phyloP scores from a whole-genome alignment of 2,329 filamentous ascomycete species.

The Aureobasidium subglaciale region DNA sequence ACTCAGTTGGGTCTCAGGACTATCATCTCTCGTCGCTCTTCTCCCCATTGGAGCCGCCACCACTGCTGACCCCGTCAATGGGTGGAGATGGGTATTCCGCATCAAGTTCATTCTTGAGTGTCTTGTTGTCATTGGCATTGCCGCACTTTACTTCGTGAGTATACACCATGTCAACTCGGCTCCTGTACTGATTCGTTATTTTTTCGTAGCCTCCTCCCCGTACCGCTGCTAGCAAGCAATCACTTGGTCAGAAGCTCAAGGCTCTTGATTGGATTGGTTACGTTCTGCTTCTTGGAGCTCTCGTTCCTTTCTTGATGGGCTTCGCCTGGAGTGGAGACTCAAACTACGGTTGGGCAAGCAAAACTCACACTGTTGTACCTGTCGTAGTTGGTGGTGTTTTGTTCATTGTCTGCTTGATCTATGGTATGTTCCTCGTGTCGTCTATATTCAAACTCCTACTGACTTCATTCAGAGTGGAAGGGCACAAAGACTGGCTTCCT shows the following conservation, averaged over 20 bases:
- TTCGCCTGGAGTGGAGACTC: constrained; percentile 10
- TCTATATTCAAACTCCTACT: background rate
- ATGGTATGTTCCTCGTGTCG: background rate
- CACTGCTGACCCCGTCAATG: background rate
- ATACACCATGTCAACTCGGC: rapidly evolving
- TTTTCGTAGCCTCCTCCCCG: background rate
- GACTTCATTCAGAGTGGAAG: constrained; percentile 5
- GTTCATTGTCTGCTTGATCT: constrained; percentile 6
- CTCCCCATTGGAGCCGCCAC: constrained; percentile 1
- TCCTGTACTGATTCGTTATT: background rate
- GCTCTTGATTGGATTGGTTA: constrained; percentile 9
- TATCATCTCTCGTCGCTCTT: background rate
- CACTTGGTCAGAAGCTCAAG: constrained; percentile 3
- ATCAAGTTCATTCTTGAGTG: constrained; percentile 7
- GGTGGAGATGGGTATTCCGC: constrained; percentile 11
- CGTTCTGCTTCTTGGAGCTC: constrained; percentile 1
- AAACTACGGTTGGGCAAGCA: constrained; percentile 2
- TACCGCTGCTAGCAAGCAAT: constrained; percentile 6
- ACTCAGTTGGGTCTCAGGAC: background rate
- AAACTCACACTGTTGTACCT: constrained; percentile 9
- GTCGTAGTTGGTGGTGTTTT: constrained; percentile 7
- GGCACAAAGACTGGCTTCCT: constrained; percentile 11
- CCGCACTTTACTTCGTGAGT: constrained; percentile 9
- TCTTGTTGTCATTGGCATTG: constrained; percentile 4
- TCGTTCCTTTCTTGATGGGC: constrained; percentile 7